Evolutionary conservation across 1,284 basidiomycete species (phyloP).

Genomic region (Rhodotorula sp.): DNA sequence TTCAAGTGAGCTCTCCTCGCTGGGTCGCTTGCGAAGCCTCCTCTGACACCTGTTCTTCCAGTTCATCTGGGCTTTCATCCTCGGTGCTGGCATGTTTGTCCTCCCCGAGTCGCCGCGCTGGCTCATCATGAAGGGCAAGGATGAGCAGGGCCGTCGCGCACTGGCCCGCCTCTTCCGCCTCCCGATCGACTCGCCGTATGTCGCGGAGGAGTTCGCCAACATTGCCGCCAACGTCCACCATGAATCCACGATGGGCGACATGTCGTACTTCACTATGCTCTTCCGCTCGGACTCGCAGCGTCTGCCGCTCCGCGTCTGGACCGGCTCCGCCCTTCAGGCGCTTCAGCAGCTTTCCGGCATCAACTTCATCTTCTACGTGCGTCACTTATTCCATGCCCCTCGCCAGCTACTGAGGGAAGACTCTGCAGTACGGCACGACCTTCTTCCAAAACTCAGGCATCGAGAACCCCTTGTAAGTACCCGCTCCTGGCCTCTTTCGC

Average conservation of each 20-base stretch:
- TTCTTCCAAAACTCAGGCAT: conserved; percentile 69
- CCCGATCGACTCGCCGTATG: conserved; percentile 35
- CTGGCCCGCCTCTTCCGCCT: conserved; percentile 45
- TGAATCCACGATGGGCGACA: conserved; percentile 48
- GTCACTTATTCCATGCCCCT: not conserved
- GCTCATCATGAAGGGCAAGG: conserved; percentile 64
- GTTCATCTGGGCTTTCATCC: conserved; percentile 60
- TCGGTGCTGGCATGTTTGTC: conserved; percentile 62
- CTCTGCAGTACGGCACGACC: conserved; percentile 60
- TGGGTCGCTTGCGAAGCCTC: not conserved
- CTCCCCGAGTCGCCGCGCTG: conserved; percentile 71
- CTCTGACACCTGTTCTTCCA: not conserved
- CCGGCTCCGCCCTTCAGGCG: conserved; percentile 49
- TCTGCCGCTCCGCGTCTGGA: conserved; percentile 45
- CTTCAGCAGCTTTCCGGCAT: conserved; percentile 74
- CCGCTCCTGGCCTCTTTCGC: conserved; percentile 54
- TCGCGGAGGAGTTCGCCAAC: conserved; percentile 42
- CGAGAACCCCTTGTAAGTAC: conserved; percentile 55
- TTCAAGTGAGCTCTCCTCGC: not conserved
- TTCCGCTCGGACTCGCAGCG: conserved; percentile 35
- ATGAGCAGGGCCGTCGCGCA: conserved; percentile 66
- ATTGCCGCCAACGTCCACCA: conserved; percentile 37
- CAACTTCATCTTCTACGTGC: conserved; percentile 62
- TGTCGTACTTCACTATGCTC: conserved; percentile 50
- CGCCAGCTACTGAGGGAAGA: no score